Evolutionary conservation across 495 filamentous ascomycete genomes (phyloP).

Genomic region (Letharia columbiana): DNA sequence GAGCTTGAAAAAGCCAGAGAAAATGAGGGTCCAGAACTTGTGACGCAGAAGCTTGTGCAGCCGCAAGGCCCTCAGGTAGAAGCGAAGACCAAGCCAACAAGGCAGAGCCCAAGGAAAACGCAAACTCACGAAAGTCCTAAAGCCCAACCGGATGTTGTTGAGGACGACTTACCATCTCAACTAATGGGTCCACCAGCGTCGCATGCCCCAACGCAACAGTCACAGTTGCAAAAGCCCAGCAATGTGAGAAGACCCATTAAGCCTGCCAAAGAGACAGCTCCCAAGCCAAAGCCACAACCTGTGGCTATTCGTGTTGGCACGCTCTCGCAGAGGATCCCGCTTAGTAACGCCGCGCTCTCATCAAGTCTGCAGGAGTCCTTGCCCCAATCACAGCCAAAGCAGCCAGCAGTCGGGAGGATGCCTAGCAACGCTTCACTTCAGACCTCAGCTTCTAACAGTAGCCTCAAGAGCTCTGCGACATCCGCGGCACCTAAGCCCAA

Average conservation of each 20-base stretch:
- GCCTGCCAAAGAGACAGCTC: slow-evolving; percentile 56
- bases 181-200: slow-evolving; percentile 44
- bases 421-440: slow-evolving; percentile 61
- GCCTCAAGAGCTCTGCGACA: slow-evolving; percentile 62
- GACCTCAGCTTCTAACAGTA: slow-evolving; percentile 52
- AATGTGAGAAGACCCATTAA: slow-evolving; percentile 56
- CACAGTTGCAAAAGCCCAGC: slow-evolving; percentile 43
- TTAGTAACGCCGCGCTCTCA: slow-evolving; percentile 49
- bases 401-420: slow-evolving; percentile 48
- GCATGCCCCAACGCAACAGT: slow-evolving; percentile 32
- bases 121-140: slow-evolving; percentile 28
- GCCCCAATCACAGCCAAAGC: slow-evolving; percentile 41
- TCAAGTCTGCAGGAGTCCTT: slow-evolving; percentile 54
- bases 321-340: slow-evolving; percentile 57
- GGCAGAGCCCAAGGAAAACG: slow-evolving; percentile 46
- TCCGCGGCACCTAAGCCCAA: slow-evolving; percentile 49
- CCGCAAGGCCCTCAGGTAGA: slow-evolving; percentile 6
- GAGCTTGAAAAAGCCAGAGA: slow-evolving; percentile 56
- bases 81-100: slow-evolving; percentile 35
- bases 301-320: slow-evolving; percentile 73
- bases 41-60: slow-evolving; percentile 30
- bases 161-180: slow-evolving; percentile 44
- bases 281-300: slow-evolving; percentile 64
- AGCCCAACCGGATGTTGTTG: slow-evolving; percentile 19
- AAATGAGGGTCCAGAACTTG: slow-evolving; percentile 47